Evolutionary conservation across 805 yeast species (phyloP), one percentile per base, ranked within the genome.

Genomic region (Kuraishia borneana): DNA sequence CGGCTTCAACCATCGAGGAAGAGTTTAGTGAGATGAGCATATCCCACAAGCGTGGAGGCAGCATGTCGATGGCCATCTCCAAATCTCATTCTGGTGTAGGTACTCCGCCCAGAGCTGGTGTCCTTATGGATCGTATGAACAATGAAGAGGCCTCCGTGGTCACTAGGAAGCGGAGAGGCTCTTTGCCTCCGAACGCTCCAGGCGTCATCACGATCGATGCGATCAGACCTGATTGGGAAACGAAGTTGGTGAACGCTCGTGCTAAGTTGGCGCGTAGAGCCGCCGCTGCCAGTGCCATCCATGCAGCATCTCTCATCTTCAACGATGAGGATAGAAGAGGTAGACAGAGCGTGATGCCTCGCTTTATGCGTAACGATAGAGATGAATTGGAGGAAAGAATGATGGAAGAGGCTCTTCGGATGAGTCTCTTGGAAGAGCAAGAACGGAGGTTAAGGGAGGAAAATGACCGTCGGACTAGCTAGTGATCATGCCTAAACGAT

Each of bases 151-250:
- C 32, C 6, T 23, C 26, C 14, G 28, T 31, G 9, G 20, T 27
- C 12, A 31, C 34, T 16, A 41, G 59, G 26, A 50, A 46, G 29
- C 53, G 76, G 43, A 54, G 76, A 37, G 67, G 66, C 2, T 76
- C 88, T 2, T 42, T 80, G 29, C 78, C 88, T 3, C 76, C 83
- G 2, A 65, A 69, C 35, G 75, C 83, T 19, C 73, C 79, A 4
- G 70, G 68, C 9, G 95, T 83, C 4, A 67, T 87, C 18, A 76
- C 89, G 0, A 73, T 85, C 7, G 98, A 89, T 56, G 59, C 55
- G 41, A 83, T 89, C 28, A 67, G 96, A 34, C 97, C 98, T 1
- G 95, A 84, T 49, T 89, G 98, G 98, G 87, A 83, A 46, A 57
- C 65, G 14, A 81, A 76, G 42, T 66, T 89, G 32, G 63, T 68